These are phyloP conservation scores for Plenodomus tracheiphilus DNA, from an alignment of 2,329 filamentous ascomycete genomes.

Conservation along the genomic window DNA sequence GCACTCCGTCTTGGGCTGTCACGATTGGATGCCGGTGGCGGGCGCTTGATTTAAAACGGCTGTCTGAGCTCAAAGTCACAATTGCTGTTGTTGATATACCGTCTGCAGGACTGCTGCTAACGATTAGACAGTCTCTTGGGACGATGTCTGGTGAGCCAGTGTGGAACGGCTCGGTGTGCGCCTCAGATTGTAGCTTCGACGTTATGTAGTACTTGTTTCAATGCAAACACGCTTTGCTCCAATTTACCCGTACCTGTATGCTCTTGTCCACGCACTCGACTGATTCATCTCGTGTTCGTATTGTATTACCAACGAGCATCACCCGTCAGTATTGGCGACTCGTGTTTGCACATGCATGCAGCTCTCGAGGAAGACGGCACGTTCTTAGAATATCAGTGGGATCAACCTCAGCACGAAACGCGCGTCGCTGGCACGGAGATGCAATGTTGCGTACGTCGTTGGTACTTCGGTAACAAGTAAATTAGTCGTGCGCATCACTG, in stretches of 20 bases:
- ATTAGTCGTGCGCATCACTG: constrained; percentile 23
- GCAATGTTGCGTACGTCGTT: not conserved
- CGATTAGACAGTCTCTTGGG: constrained; percentile 3
- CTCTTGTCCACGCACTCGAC: too few species aligned
- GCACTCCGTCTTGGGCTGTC: constrained; percentile 49
- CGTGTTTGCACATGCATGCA: too few species aligned
- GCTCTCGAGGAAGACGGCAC: too few species aligned
- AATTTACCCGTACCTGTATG: not conserved
- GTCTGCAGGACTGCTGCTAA: constrained; percentile 14
- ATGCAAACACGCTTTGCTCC: not conserved
- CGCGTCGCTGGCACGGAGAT: not conserved
- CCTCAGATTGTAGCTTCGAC: not conserved
- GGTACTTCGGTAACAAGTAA: constrained; percentile 4
- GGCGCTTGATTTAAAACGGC: constrained; percentile 71
- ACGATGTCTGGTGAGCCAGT: not conserved
- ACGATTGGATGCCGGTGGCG: constrained; percentile 58
- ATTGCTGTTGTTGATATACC: constrained; percentile 6
- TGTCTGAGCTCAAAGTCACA: constrained; percentile 57
- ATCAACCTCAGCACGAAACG: too few species aligned
- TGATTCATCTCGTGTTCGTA: too few species aligned
- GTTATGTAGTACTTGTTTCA: not conserved
- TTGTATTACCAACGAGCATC: too few species aligned
- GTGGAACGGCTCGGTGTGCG: not conserved
- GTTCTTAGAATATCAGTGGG: too few species aligned
- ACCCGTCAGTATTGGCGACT: too few species aligned